Evolutionary conservation across 2,329 filamentous ascomycete genomes (phyloP), one percentile per base, ranked within the genome.

Genomic region (Xylaria multiplex): DNA sequence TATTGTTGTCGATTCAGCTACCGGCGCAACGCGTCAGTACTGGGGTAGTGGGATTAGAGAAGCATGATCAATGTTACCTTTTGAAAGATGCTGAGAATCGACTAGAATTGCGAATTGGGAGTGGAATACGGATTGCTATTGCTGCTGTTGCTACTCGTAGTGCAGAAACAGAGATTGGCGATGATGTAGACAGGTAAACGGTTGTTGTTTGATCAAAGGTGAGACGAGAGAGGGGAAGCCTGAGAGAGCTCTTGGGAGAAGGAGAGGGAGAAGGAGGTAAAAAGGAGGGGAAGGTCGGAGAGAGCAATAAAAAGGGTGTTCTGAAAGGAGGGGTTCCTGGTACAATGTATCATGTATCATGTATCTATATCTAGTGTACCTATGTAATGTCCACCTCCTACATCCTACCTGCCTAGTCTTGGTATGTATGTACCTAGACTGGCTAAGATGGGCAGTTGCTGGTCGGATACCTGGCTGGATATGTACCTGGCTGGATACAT

Each of bases 101-200:
- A 54, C 35, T 40, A 53, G 19, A 42, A 52, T 37, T 59, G 19
- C 46, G n/a, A 58, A 40, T 54, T 57, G 19, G 67, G 55, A 58
- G 62, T 65, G 58, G 46, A 59, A 59, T 57, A 27, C 30, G 14
- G 59, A 27, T 68, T 60, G 45, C 14, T 55, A n/a, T 16, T 32
- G 27, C 37, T 67, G 13, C 52, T 54, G 24, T 13, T 24, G 42
- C 42, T 61, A 53, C 55, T 40, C 50, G 13, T 32, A 55, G 66
- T 64, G 53, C 56, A 69, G 66, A 57, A 65, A 65, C 63, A 45
- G 67, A 62, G 49, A 55, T 78, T 80, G 75, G 69, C 79, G 72
- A 59, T 65, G 59, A 50, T n/a, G 66, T 64, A 37, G 57, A 56
- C 67, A 52, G 11, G 53, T 37, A 45, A n/a, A 59, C 42, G 43